Base-by-base conservation (phyloP, 495 filamentous ascomycete species). In the Aspergillus nidulans region DNA sequence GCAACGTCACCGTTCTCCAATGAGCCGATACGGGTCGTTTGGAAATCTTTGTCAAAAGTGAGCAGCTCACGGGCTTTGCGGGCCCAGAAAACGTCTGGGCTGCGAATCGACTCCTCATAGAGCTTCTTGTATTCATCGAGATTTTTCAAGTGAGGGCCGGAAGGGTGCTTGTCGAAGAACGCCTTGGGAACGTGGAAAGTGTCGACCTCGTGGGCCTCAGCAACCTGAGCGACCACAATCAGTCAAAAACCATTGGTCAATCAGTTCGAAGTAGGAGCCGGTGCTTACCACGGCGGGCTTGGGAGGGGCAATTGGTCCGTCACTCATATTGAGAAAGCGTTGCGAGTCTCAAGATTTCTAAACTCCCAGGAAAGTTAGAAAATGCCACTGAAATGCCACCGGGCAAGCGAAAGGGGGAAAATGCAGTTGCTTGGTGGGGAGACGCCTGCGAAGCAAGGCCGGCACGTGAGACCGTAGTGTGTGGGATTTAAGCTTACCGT, bases 51-150 rank as follows among this genome's bases (percentile, higher is more conserved):
- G 61, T 90, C 84, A 87, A 95, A 98, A 44, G 88, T 85, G 56
- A 98, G 81, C 36, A 97, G 83, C 62, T 97, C 92, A 41, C 91
- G 86, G 23, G 92, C 95, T 71, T 83, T 77, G 54, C 80, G 80
- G 38, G 77, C 89, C 90, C 92, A 98, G 84, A 97, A 98, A 68
- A 87, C 87, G 53, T 94, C 74, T 50, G 94, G 92, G 58, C 91
- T 78, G 62, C 87, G 85, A 66, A 98, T 97, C 9, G 94, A 98
- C 71, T 98, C 89, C 63, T 96, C 92, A 79, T 97, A 97, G 58
- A 96, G 75, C 74, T 82, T 76, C 70, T 95, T 84, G 80, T 97
- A 98, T 67, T 97, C 86, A 58, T 95, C 89, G 34, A 97, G 59
- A 57, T 75, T 73, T 58, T 83, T 79, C 39, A 90, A 58, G 67